These are phyloP conservation scores for Leptodontidium sp. DNA, from an alignment of 2,329 filamentous ascomycete genomes.

Conservation along the genomic window DNA sequence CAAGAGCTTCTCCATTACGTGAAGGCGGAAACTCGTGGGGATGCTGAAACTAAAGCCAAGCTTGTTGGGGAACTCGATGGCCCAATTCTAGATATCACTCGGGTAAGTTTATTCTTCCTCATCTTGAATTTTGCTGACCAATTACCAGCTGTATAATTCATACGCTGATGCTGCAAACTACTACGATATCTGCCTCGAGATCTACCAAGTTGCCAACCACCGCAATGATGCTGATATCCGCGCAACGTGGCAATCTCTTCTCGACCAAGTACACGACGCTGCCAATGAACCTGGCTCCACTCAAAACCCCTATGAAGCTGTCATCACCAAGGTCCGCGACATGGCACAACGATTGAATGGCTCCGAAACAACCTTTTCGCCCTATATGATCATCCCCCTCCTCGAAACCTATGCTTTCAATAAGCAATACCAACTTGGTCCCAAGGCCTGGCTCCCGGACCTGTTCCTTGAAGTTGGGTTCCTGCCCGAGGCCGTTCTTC, in stretches of 20 bases:
- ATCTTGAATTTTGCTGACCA: slow-evolving; percentile 33
- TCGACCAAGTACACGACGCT: slow-evolving; percentile 70
- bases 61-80: slow-evolving; percentile 77
- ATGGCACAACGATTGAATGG: slow-evolving; percentile 71
- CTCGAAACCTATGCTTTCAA: slow-evolving; percentile 69
- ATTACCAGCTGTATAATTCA: slow-evolving; percentile 81
- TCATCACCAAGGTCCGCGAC: slow-evolving; percentile 69
- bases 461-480: slow-evolving; percentile 70
- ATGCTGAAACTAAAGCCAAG: slow-evolving; percentile 66
- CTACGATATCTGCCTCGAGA: slow-evolving; percentile 90
- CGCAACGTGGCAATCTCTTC: slow-evolving; percentile 83
- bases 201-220: slow-evolving; percentile 92
- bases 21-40: slow-evolving; percentile 74
- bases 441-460: slow-evolving; percentile 57
- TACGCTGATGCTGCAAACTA: slow-evolving; percentile 93
- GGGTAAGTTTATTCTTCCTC: slow-evolving; percentile 61
- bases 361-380: slow-evolving; percentile 72
- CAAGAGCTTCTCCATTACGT: slow-evolving; percentile 87
- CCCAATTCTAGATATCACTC: slow-evolving; percentile 77
- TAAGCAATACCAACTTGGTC: slow-evolving; percentile 63
- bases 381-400: slow-evolving; percentile 66
- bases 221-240: slow-evolving; percentile 86
- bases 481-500: slow-evolving; percentile 66
- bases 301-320: slow-evolving; percentile 72
- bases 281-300: slow-evolving; percentile 53